Conservation (phyloP, 2,329 filamentous ascomycete genomes). For the Botrytis porri region DNA sequence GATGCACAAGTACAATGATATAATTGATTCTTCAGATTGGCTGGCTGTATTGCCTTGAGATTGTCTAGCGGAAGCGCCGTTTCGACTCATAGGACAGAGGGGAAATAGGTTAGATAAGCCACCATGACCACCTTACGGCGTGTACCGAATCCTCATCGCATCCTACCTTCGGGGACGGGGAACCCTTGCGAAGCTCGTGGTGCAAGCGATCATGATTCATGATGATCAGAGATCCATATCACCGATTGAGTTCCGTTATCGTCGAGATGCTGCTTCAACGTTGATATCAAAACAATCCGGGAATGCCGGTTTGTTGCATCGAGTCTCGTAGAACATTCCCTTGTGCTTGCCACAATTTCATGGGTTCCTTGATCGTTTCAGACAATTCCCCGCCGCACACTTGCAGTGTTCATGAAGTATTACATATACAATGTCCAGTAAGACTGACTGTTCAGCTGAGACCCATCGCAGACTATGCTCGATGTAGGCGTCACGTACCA, state of each 20-base stretch:
- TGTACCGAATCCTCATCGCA: constrained; percentile 5
- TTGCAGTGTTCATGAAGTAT: not conserved
- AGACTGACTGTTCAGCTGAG: not conserved
- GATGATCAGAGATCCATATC: not conserved
- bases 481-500: constrained; percentile 10
- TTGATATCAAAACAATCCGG: not conserved
- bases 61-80: not conserved
- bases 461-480: not conserved
- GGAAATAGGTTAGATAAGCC: constrained; percentile 9
- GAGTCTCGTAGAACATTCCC: not conserved
- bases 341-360: not conserved
- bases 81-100: not conserved
- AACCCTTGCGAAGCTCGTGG: not conserved
- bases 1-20: not conserved
- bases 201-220: not conserved
- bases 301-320: not conserved
- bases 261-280: not conserved
- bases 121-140: constrained; percentile 4
- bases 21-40: not conserved
- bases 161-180: not conserved
- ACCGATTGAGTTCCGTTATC: not conserved
- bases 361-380: constrained; percentile 15
- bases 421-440: not conserved
- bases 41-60: not conserved
- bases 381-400: not conserved